phyloP scores from a whole-genome alignment of 129 eudicot genomes.

The Solidago caesia region DNA sequence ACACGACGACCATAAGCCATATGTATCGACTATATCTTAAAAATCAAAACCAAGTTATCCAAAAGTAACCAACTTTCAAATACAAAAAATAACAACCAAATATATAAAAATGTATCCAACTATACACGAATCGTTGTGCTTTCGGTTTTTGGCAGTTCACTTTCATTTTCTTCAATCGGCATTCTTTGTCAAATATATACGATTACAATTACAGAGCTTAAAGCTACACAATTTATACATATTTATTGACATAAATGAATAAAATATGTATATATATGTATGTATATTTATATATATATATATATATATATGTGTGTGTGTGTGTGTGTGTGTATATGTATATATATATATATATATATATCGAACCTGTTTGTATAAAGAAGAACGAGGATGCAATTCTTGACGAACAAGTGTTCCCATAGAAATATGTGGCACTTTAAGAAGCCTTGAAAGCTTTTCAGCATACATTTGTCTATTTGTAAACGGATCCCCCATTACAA shows the following conservation, averaged over 20 bases:
- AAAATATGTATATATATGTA: too few species aligned
- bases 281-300: too few species aligned
- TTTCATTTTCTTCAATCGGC: too few species aligned
- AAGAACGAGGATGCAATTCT: slow-evolving; percentile 70
- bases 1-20: not conserved
- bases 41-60: not conserved
- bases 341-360: too few species aligned
- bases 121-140: too few species aligned
- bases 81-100: not conserved
- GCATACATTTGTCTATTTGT: slow-evolving; percentile 84
- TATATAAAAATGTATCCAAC: not conserved
- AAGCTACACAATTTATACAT: too few species aligned
- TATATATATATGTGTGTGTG: too few species aligned
- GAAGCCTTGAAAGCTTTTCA: slow-evolving; percentile 67
- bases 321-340: too few species aligned
- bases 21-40: not conserved
- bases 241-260: too few species aligned
- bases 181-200: too few species aligned
- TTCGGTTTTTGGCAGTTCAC: too few species aligned
- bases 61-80: not conserved
- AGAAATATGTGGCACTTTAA: slow-evolving; percentile 80
- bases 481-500: slow-evolving; percentile 81
- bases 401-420: slow-evolving; percentile 87
- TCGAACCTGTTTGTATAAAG: slow-evolving; percentile 71
- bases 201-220: too few species aligned